A percentile compares a stretch with the other conserved stretches of the same genome.
phyloP scores from a whole-genome alignment of 129 eudicot genomes.

The Helianthus tuberosus region DNA sequence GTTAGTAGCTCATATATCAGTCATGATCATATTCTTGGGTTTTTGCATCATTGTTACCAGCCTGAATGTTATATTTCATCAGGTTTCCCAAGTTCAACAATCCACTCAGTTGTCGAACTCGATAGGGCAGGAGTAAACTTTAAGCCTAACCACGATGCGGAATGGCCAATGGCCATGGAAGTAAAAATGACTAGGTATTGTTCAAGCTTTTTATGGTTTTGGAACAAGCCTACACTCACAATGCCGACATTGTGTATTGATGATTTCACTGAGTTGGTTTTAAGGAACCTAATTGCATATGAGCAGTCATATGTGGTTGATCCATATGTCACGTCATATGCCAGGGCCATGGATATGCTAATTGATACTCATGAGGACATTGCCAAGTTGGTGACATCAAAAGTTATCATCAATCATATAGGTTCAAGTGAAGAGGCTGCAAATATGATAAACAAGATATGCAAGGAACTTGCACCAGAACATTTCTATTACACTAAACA shows the following conservation, averaged over 20 bases:
- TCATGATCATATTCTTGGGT: slow-evolving; percentile 22
- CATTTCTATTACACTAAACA: not conserved
- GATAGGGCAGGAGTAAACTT: slow-evolving; percentile 22
- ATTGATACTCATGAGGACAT: slow-evolving; percentile 19
- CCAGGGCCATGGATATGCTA: slow-evolving; percentile 12
- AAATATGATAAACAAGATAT: slow-evolving; percentile 12
- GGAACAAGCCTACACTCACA: slow-evolving; percentile 1
- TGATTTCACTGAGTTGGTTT: slow-evolving; percentile 22
- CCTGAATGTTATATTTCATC: not conserved
- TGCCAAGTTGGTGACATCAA: slow-evolving; percentile 18
- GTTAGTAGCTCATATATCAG: too few relatives aligned
- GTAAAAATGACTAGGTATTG: not conserved
- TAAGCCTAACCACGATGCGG: not conserved
- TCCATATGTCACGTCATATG: slow-evolving; percentile 23
- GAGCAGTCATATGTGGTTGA: not conserved
- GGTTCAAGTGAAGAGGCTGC: slow-evolving; percentile 21
- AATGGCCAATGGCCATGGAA: slow-evolving; percentile 11
- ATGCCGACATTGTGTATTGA: slow-evolving; percentile 3
- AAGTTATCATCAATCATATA: slow-evolving; percentile 12
- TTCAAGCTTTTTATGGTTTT: slow-evolving; percentile 5
- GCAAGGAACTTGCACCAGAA: slow-evolving; percentile 15
- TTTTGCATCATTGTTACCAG: slow-evolving; percentile 16
- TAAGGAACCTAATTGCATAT: slow-evolving; percentile 30
- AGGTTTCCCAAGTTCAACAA: not conserved
- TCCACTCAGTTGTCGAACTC: not conserved